Evolutionary conservation across 805 yeast species (phyloP), one percentile per base, ranked within the genome.

Genomic region (Kazachstania viticola): DNA sequence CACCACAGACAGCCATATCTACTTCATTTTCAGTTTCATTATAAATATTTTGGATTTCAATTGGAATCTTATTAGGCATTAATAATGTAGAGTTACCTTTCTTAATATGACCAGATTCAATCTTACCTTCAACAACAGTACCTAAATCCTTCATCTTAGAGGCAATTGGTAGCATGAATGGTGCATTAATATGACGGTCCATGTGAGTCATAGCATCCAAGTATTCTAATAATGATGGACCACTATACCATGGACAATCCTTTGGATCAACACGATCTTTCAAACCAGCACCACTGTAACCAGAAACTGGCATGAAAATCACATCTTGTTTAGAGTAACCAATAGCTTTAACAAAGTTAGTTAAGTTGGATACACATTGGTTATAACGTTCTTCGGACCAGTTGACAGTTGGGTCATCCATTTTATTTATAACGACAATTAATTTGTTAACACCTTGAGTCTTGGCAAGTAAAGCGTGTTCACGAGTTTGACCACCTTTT

Each of bases 401-500:
- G 42, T 60, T 61, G 29, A 91, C 99, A 30, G 98, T 91, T 30
- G 95, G 80, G 55, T 91, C 99, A 63, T 91, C 99, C 97, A 91
- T 88, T 73, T 91, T 91, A 69, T 91, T 91, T 46, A 88, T 85
- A 33, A 81, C 96, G 37, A 88, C 95, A 42, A 91, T 69, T 59
- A 88, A 72, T 59, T 78, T 80, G 68, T 88, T 84, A 40, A 88
- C 95, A 65, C 98, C 98, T 64, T 88, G 97, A 32, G 96, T 91
- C 69, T 88, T 91, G 40, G 98, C 98, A 56, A 88, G 69, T 38
- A 88, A 67, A 9, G 97, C 97, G 55, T 88, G 98, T 70, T 87
- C 97, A 66, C 96, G 79, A 23, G 97, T 87, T 67, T 88, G 98
- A 46, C 98, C 98, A 52, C 97, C 97, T 60, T 85, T 83, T 67